Percentiles rank a stretch among this genome's conserved stretches.
Conservation (phyloP, 2,329 filamentous ascomycete species). For the Penicillium sp. region DNA sequence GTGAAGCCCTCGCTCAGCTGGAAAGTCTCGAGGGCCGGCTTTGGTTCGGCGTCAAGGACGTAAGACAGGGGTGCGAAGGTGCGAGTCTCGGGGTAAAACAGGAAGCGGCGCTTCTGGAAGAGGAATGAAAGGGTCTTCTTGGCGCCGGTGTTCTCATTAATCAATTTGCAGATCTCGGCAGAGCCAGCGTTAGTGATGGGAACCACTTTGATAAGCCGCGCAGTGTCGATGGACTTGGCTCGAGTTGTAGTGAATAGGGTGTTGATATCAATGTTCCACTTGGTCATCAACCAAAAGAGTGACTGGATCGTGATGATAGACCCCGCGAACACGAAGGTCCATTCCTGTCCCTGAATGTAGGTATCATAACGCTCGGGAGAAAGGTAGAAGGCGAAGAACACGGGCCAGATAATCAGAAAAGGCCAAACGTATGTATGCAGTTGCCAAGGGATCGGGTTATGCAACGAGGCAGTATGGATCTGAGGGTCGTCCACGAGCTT, state of each 20-base stretch:
- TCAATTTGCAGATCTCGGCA: slow-evolving; percentile 79
- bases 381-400: slow-evolving; percentile 85
- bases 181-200: slow-evolving; percentile 85
- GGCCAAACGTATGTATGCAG: slow-evolving; percentile 92
- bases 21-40: slow-evolving; percentile 73
- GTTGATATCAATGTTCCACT: slow-evolving; percentile 91
- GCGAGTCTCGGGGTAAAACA: slow-evolving; percentile 69
- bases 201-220: slow-evolving; percentile 86
- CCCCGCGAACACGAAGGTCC: slow-evolving; percentile 94
- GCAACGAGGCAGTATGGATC: slow-evolving; percentile 82
- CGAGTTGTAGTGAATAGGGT: slow-evolving; percentile 75
- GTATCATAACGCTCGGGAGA: slow-evolving; percentile 79
- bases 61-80: slow-evolving; percentile 82
- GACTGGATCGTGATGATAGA: slow-evolving; percentile 84
- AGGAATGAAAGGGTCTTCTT: slow-evolving; percentile 81
- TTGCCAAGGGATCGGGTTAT: slow-evolving; percentile 77
- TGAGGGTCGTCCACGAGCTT: slow-evolving; percentile 88
- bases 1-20: slow-evolving; percentile 75
- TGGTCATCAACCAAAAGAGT: slow-evolving; percentile 89
- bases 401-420: slow-evolving; percentile 85
- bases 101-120: slow-evolving; percentile 96
- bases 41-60: slow-evolving; percentile 79
- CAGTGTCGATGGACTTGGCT: slow-evolving; percentile 67
- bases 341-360: slow-evolving; percentile 90
- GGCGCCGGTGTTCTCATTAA: slow-evolving; percentile 71